Percentiles rank a stretch among this genome's conserved stretches.
phyloP scores from a whole-genome alignment of 768 basidiomycete genomes.

The Auriculariales sp. region DNA sequence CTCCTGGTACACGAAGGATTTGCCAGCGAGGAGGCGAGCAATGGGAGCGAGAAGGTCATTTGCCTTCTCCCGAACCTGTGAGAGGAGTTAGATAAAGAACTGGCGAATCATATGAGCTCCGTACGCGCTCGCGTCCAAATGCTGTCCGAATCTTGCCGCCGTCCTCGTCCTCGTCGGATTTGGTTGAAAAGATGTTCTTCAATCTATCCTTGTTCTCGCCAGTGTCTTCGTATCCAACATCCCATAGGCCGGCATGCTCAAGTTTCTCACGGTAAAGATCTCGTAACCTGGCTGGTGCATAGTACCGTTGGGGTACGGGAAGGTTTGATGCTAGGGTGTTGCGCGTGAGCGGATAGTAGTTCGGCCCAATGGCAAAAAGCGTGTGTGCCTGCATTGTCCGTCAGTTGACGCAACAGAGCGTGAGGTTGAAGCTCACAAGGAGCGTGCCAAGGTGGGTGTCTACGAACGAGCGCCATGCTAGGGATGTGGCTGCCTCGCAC shows the following conservation, averaged over 20 bases:
- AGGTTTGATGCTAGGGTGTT: constrained; percentile 41
- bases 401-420: constrained; percentile 1
- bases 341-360: constrained; percentile 45
- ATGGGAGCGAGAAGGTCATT: constrained; percentile 43
- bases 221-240: constrained; percentile 15
- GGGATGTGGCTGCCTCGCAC: constrained; percentile 35
- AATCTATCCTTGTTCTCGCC: constrained; percentile 24
- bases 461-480: constrained; percentile 52
- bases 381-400: constrained; percentile 34
- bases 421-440: constrained; percentile 32
- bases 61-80: constrained; percentile 47
- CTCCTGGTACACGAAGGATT: constrained; percentile 36
- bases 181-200: too few relatives aligned
- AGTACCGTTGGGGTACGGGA: constrained; percentile 58
- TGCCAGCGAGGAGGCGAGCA: constrained; percentile 34
- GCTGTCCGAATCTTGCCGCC: constrained; percentile 13
- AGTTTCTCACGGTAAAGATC: constrained; percentile 40
- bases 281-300: constrained; percentile 50
- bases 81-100: too few relatives aligned
- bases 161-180: background rate
- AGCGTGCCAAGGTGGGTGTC: constrained; percentile 56
- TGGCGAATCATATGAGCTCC: too few relatives aligned
- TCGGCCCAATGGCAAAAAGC: constrained; percentile 45
- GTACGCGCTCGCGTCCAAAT: constrained; percentile 54
- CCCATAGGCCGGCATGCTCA: constrained; percentile 53